Base-by-base conservation (phyloP, 176 grass and related monocot species). In the Oryza punctata region DNA sequence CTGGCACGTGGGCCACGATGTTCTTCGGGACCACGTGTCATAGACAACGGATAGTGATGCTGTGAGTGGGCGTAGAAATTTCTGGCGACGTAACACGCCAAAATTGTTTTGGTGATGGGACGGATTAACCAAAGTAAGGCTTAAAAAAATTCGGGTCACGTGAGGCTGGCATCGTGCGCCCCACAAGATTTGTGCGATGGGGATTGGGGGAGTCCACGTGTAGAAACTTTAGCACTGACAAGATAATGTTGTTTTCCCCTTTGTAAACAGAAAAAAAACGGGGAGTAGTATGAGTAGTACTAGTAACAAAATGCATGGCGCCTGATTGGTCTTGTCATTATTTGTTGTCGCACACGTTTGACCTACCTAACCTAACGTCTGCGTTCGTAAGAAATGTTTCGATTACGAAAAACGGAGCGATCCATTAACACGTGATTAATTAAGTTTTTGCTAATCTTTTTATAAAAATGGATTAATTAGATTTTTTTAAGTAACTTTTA, bases 171-270 rank as follows among this genome's bases (percentile, higher is more conserved):
- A 23, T 0, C 1, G 45, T 68, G 70, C 63, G 70, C 1, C 78
- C 0, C 0, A 7, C 0, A 1, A 2, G 19, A 32, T 43, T 61
- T 57, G 30, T 5, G 44, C 75, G 52, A 23, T 18, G 77, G 65
- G 59, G 54, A 29, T 16, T 16, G n/a, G 76, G 64, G 60, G 57
- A 23, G 30, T 44, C 69, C 70, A 80, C 77, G 3, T 7, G 77
- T 73, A 59, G 10, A 60, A n/a, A 10, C 7, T 60, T 61, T 10
- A 23, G 19, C 3, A n/a, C n/a, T 61, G 57, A 24, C 21, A 61
- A 23, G 57, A 60, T 60, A 23, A 60, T 23, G 7, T 10, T 60
- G 21, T 35, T 60, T 60, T 60, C 1, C 7, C 2, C 6, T n/a
- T 23, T 8, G 21, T 60, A 60, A 60, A 35, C 28, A 29, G 2